Base-by-base conservation (phyloP, 495 filamentous ascomycete species). In the Sabuloglossum arenarium region DNA sequence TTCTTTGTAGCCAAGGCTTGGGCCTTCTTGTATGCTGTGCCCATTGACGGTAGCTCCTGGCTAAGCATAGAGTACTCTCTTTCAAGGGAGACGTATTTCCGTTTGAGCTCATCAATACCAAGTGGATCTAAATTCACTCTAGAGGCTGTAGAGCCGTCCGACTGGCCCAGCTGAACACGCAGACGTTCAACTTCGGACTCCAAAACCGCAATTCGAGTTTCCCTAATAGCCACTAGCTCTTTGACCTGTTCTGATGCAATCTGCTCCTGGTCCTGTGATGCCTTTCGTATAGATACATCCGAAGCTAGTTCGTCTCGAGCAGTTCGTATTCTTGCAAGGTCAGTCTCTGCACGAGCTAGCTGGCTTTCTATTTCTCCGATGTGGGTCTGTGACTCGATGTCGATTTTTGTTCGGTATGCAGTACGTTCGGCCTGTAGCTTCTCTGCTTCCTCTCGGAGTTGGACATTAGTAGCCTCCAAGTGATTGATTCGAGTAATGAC, bases 401-500 rank as follows among this genome's bases (percentile, higher is more conserved):
- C 85, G 9, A 97, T 66, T 58, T 83, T 77, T 29, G 78, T 75
- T 42, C 85, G 84, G 66, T 84, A 95, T 37, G 81, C 75, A 14
- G 86, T 88, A 39, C 91, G 70, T 68, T 97, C 91, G 1, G 84
- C 79, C 56, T 89, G 85, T 54, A 85, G 70, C 62, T 85, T 91
- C 65, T 88, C 80, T 0, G 84, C 83, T 60, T 91, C 86, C 64
- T 94, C 85, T 11, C 82, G 80, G 28, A 96, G 71, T 60, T 88
- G 80, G 47, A 82, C 80, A 63, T 95, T 94, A 16, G 80, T 83
- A 12, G 88, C 88, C 67, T 97, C 88, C 63, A 96, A 69, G 63
- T 94, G 78, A 64, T 97, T 97, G 65, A 95, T 79, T 9, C 88
- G 80, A 62, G 84, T 86, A 55, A 95, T 85, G 19, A 93, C 79